Base-by-base conservation (phyloP, 1,284 basidiomycete species). In the Hemileccinum hortonii region DNA sequence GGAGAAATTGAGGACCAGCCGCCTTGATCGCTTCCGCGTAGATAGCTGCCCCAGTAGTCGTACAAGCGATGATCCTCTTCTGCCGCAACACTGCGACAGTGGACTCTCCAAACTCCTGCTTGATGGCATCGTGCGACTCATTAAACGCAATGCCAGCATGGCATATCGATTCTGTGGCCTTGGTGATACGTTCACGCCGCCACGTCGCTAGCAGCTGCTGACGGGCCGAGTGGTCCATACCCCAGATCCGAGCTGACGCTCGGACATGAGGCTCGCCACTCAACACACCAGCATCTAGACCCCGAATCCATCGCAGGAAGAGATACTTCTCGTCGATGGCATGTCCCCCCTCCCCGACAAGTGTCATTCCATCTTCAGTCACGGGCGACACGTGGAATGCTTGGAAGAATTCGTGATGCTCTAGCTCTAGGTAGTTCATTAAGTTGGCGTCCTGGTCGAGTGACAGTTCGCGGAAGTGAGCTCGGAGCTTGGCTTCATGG, bases 11-110 rank as follows among this genome's bases (percentile, higher is more conserved):
- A 0, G 81, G 79, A 9, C 63, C 58, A 1, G 74, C 78, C 0
- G 65, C 64, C 15, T 69, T 68, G 6, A 86, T 72, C 6, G 64
- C 66, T 5, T 75, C 66, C 0, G 69, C 69, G 47, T 81, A 80
- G 57, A 78, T 86, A 0, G 85, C 84, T 0, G 85, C 84, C 0
- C 74, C 84, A 0, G 83, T 86, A 0, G 84, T 85, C 0, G 84
- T 87, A 58, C 83, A 86, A 0, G 75, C 84, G 22, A 86, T 80
- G 43, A 86, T 79, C 18, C 77, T 73, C 64, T 82, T 83, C 39
- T 44, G 60, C 14, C 47, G 55, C 26, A 86, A 59, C 4, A 72
- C 56, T 0, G 53, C 64, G 0, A 62, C 63, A 2, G 72, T 72
- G 1, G 68, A 69, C 47, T 73, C 62, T 0, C 52, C 55, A 33